A percentile compares a stretch with the other conserved stretches of the same genome.
phyloP scores from a whole-genome alignment of 2,329 filamentous ascomycete species.

The Colletotrichum navitas region DNA sequence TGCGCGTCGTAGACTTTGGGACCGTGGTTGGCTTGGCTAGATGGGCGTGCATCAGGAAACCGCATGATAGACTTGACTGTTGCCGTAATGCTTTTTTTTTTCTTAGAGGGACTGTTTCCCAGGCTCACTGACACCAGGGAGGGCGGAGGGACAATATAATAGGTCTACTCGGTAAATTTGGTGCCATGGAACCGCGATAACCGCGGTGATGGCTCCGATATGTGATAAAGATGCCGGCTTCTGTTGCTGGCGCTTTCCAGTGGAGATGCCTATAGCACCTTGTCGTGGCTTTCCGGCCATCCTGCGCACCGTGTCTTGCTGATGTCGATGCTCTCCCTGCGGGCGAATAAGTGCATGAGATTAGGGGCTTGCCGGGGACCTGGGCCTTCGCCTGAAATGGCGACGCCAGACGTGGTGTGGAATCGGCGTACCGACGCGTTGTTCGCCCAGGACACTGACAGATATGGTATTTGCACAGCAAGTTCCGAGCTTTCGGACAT shows the following conservation, averaged over 20 bases:
- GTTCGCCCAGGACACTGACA: background rate
- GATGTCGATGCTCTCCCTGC: too few species aligned
- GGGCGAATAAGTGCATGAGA: background rate
- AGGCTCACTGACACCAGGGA: background rate
- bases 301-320: too few species aligned
- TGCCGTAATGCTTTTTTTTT: background rate
- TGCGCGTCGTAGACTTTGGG: background rate
- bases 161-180: too few species aligned
- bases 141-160: background rate
- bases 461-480: background rate
- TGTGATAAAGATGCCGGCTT: background rate
- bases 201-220: background rate
- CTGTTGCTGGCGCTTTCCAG: background rate
- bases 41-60: background rate
- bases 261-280: too few species aligned
- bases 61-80: background rate
- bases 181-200: background rate
- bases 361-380: background rate
- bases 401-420: background rate
- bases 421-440: too few species aligned
- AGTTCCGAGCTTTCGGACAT: background rate
- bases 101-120: background rate
- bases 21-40: background rate
- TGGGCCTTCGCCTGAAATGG: background rate
- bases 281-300: too few species aligned